These are phyloP conservation scores for Drechmeria coniospora DNA, from an alignment of 2,329 filamentous ascomycete species.

Conservation along the genomic window DNA sequence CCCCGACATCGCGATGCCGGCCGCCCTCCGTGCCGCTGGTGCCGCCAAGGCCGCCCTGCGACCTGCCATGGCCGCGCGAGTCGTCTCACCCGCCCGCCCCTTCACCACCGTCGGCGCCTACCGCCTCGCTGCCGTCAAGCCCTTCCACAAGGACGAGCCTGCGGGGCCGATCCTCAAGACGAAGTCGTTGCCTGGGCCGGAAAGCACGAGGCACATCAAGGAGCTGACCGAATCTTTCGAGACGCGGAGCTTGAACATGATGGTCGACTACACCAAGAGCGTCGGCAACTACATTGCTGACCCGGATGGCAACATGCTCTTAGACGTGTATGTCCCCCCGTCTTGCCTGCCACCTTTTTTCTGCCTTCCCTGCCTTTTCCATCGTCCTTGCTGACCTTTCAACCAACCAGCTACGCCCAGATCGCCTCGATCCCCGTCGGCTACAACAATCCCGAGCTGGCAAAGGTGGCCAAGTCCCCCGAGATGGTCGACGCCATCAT, in stretches of 20 bases:
- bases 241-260: slow-evolving; percentile 72
- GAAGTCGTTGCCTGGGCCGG: slow-evolving; percentile 54
- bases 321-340: slow-evolving; percentile 45
- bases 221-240: slow-evolving; percentile 71
- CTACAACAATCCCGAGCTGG: slow-evolving; percentile 75
- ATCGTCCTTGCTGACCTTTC: not conserved
- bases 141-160: slow-evolving; percentile 34
- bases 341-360: not conserved
- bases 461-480: slow-evolving; percentile 53
- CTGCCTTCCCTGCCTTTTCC: slow-evolving; percentile 3
- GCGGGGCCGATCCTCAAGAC: slow-evolving; percentile 37
- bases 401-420: slow-evolving; percentile 53
- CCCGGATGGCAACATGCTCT: slow-evolving; percentile 53
- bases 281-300: slow-evolving; percentile 70
- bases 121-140: slow-evolving; percentile 17
- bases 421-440: slow-evolving; percentile 86
- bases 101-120: slow-evolving; percentile 6
- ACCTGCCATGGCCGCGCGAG: slow-evolving; percentile 1
- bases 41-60: slow-evolving; percentile 2
- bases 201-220: slow-evolving; percentile 51
- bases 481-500: slow-evolving; percentile 71
- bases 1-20: slow-evolving; percentile 3
- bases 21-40: slow-evolving; percentile 6
- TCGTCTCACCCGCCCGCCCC: slow-evolving; percentile 2
- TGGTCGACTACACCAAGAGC: slow-evolving; percentile 59